Evolutionary conservation across 1,139 yeast genomes (phyloP).

Genomic region (Casaregolazyma lundiana): DNA sequence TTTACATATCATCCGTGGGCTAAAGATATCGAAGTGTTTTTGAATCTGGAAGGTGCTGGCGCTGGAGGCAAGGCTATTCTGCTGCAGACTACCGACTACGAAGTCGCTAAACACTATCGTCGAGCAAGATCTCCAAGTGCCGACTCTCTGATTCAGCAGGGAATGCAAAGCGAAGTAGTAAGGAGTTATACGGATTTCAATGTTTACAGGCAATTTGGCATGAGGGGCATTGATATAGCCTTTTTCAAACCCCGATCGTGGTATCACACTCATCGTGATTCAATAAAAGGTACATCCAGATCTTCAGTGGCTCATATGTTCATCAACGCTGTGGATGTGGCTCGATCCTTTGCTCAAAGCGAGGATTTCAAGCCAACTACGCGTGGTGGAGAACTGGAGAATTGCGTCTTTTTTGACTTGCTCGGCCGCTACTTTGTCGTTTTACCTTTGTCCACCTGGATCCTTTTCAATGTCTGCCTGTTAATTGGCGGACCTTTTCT

Average conservation of each 20-base stretch:
- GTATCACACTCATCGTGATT: slow-evolving; percentile 76
- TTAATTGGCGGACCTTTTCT: slow-evolving; percentile 54
- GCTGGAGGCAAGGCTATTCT: slow-evolving; percentile 85
- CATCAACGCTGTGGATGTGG: slow-evolving; percentile 59
- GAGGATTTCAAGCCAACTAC: slow-evolving; percentile 32
- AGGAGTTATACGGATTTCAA: slow-evolving; percentile 83
- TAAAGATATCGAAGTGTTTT: slow-evolving; percentile 54
- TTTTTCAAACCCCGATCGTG: slow-evolving; percentile 72
- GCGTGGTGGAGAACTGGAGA: slow-evolving; percentile 24
- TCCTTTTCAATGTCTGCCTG: slow-evolving; percentile 46
- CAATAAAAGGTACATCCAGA: slow-evolving; percentile 56
- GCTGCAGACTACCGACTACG: slow-evolving; percentile 78
- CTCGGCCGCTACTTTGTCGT: slow-evolving; percentile 53
- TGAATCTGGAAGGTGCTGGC: slow-evolving; percentile 94
- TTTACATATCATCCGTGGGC: slow-evolving; percentile 77
- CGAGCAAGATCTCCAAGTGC: slow-evolving; percentile 62
- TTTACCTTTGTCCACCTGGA: slow-evolving; percentile 45
- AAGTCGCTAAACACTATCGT: slow-evolving; percentile 56
- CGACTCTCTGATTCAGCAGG: slow-evolving; percentile 74
- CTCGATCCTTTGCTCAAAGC: slow-evolving; percentile 39
- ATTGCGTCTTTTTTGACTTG: slow-evolving; percentile 60
- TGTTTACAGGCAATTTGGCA: slow-evolving; percentile 60
- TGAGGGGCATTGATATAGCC: slow-evolving; percentile 80
- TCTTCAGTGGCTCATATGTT: slow-evolving; percentile 82
- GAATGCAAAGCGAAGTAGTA: slow-evolving; percentile 67